Conservation (phyloP, 1,284 basidiomycete genomes). For the Ganoderma lucidum region DNA sequence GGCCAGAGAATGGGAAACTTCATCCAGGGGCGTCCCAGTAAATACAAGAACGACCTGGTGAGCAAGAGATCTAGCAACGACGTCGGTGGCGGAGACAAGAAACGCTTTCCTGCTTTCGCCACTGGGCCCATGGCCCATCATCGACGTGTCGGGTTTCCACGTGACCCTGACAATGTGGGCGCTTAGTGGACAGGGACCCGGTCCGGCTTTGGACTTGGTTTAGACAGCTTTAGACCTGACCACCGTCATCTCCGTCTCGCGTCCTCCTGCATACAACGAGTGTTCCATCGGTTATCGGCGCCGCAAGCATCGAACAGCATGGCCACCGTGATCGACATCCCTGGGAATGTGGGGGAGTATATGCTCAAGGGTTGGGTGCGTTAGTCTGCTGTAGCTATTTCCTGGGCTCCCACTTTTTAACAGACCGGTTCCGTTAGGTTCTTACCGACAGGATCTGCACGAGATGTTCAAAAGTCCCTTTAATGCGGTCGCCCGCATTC, state of each 20-base stretch:
- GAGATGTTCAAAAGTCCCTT: slow-evolving; percentile 64
- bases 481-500: slow-evolving; percentile 72
- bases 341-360: slow-evolving; percentile 68
- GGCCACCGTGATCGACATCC: slow-evolving; percentile 62
- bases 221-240: not conserved
- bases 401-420: slow-evolving; percentile 17
- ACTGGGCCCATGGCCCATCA: not conserved
- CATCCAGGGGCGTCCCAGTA: slow-evolving; percentile 52
- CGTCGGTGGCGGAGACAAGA: slow-evolving; percentile 7
- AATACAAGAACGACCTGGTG: slow-evolving; percentile 6
- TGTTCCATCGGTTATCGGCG: not conserved
- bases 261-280: not conserved
- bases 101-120: slow-evolving; percentile 1
- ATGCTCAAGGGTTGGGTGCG: slow-evolving; percentile 83
- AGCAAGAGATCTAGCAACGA: not conserved
- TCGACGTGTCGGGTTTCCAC: slow-evolving; percentile 20
- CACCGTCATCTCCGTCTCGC: slow-evolving; percentile 2
- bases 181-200: not conserved
- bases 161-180: slow-evolving; percentile 8
- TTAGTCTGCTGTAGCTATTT: not conserved
- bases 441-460: slow-evolving; percentile 72
- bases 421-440: slow-evolving; percentile 50
- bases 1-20: slow-evolving; percentile 72
- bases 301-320: slow-evolving; percentile 41
- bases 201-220: not conserved